Percentiles rank a stretch among this genome's conserved stretches.
Evolutionary conservation across 2,329 filamentous ascomycete genomes (phyloP).

Genomic region (Aspergillus tanneri): DNA sequence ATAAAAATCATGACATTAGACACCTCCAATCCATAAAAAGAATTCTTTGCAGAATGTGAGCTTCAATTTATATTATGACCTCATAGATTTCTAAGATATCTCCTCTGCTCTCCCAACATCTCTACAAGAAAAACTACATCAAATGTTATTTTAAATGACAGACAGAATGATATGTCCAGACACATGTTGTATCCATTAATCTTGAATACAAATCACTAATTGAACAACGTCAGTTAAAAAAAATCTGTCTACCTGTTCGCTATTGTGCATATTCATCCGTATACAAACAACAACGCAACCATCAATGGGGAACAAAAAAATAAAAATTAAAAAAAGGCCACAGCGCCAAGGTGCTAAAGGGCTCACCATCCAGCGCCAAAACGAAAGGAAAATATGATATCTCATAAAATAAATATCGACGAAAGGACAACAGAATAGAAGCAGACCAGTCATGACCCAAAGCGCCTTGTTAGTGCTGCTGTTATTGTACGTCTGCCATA

Average conservation of each 20-base stretch:
- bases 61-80: no score
- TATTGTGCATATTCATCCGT: constrained; percentile 1
- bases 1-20: no score
- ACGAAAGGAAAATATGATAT: background rate
- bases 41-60: background rate
- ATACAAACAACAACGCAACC: background rate
- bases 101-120: no score
- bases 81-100: no score
- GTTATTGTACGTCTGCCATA: background rate
- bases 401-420: background rate
- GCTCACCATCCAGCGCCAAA: background rate
- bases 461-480: background rate
- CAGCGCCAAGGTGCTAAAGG: constrained; percentile 2
- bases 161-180: no score
- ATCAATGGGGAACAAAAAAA: background rate
- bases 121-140: no score
- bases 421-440: background rate
- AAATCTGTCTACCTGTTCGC: background rate
- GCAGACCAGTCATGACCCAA: background rate
- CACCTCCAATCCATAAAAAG: no score
- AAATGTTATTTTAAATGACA: no score
- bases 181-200: no score
- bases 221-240: background rate
- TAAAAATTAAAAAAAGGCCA: background rate
- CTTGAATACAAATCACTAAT: background rate